Conservation (phyloP, 345 rosid genomes). For the Noccaea bulbosa region DNA sequence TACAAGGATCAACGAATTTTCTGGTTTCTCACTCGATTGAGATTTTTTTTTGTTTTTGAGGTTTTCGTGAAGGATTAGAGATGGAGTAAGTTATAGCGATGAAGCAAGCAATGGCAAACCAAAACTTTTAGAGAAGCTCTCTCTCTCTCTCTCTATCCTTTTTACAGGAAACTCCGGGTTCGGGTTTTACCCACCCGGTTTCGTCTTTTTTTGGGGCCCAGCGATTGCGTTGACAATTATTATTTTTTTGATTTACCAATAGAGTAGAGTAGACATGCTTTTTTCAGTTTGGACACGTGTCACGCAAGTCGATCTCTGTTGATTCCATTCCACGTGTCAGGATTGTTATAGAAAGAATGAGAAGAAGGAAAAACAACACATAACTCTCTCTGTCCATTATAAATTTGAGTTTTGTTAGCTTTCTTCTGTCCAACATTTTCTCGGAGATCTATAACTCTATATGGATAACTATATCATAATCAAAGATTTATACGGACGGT, state of each 20-base stretch:
- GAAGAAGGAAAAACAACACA: no score
- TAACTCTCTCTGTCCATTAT: no score
- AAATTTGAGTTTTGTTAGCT: no score
- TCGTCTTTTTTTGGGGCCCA: background rate
- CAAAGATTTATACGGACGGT: no score
- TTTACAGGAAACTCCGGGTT: constrained; percentile 21
- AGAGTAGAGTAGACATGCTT: background rate
- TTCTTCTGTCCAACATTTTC: no score
- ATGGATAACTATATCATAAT: no score
- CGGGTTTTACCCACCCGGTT: constrained; percentile 34
- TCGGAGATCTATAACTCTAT: no score
- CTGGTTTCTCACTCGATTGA: constrained; percentile 30
- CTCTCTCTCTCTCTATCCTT: background rate
- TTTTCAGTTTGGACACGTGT: constrained; percentile 26
- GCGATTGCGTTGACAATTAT: constrained; percentile 39
- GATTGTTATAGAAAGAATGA: no score
- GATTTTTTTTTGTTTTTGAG: constrained; percentile 8
- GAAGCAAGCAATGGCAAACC: constrained; percentile 38
- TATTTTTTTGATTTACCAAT: background rate
- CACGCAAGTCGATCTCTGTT: constrained; percentile 27
- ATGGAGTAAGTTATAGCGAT: constrained; percentile 26
- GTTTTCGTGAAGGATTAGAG: constrained; percentile 38
- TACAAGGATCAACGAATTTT: constrained; percentile 23
- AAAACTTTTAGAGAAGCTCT: constrained; percentile 29
- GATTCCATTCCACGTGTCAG: background rate